Conservation (phyloP, 495 filamentous ascomycete species). For the Tuber umbilicatum region DNA sequence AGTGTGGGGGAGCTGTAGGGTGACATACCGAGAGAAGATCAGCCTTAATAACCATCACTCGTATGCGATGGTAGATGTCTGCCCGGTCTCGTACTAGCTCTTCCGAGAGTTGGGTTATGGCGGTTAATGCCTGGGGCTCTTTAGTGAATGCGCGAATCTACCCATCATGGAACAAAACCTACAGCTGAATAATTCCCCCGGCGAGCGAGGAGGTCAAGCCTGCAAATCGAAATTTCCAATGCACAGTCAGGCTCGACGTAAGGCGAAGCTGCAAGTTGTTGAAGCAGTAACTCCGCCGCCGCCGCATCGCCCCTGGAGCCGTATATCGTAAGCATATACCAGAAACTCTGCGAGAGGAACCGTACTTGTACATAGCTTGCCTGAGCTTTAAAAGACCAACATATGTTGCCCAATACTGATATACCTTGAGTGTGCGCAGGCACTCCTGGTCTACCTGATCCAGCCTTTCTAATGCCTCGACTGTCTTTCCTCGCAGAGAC, state of each 20-base stretch:
- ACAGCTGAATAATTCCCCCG: slow-evolving; percentile 49
- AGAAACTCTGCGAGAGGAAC: slow-evolving; percentile 8
- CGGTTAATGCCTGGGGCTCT: slow-evolving; percentile 51
- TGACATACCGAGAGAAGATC: slow-evolving; percentile 51
- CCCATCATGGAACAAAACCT: neutral
- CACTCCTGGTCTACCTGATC: slow-evolving; percentile 60
- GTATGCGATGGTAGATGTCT: slow-evolving; percentile 68
- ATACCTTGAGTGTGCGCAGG: slow-evolving; percentile 66
- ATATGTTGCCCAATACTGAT: slow-evolving; percentile 72
- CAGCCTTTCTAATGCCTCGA: slow-evolving; percentile 60
- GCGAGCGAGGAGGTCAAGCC: slow-evolving; percentile 65
- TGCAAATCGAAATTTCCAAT: slow-evolving; percentile 61
- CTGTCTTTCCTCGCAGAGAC: slow-evolving; percentile 61
- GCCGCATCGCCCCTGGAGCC: slow-evolving; percentile 55
- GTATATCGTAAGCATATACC: neutral
- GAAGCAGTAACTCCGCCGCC: slow-evolving; percentile 60
- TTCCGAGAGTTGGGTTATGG: slow-evolving; percentile 61
- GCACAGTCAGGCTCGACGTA: slow-evolving; percentile 60
- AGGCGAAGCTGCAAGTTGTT: slow-evolving; percentile 53
- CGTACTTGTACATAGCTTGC: slow-evolving; percentile 59
- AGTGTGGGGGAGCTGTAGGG: neutral
- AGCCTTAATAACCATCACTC: slow-evolving; percentile 69
- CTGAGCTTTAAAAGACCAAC: slow-evolving; percentile 65
- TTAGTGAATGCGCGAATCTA: slow-evolving; percentile 37
- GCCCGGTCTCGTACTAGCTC: slow-evolving; percentile 61